Base-by-base conservation (phyloP, 1,284 basidiomycete species). In the Sanghuangporus weigelae region DNA sequence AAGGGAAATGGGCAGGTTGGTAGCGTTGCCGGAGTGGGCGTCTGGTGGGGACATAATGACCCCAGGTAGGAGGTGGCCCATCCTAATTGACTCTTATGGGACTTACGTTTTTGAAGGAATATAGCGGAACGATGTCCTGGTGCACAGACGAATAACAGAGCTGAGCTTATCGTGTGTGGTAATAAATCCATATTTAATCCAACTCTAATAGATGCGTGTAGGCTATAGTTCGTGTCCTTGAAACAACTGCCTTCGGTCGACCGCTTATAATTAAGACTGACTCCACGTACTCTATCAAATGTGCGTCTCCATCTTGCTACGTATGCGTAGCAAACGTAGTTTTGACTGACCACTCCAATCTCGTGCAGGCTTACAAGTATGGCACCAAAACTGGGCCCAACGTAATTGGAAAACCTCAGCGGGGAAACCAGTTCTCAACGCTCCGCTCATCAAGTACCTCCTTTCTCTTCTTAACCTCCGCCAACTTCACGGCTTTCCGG, bases 111-210 rank as follows among this genome's bases (percentile, higher is more conserved):
- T 50, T 16, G 35, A 62, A 92, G 92, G 57, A 93, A 93, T 70
- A 73, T 93, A 2, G 80, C 86, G 0, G 89, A 92, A 68, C 79
- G 93, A 21, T 89, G 92, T 68, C 89, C 91, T 1, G 94, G 93
- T 1, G 77, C 75, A 53, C 93, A 95, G 72, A 95, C 93, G 0
- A 96, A 96, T 72, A 95, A 96, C 67, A 80, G 92, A 12, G 93
- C 92, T 2, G 93, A 96, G 72, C 79, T 96, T 35, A 86, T 92
- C 67, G 92, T 90, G 64, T 67, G 85, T 77, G 11, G n/a, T n/a
- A 55, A 3, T 21, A 14, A 3, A 10, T 26, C 14, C 44, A 12
- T 23, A n/a, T 19, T 23, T 6, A 14, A 53, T 26, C 14, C 7
- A 10, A 3, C 11, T 21, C 31, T 26, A 11, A 12, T 23, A 53